Percentiles rank a stretch among this genome's conserved stretches.
Evolutionary conservation across 2,329 filamentous ascomycete genomes (phyloP).

Genomic region (Neofusicoccum kwambonambiense): DNA sequence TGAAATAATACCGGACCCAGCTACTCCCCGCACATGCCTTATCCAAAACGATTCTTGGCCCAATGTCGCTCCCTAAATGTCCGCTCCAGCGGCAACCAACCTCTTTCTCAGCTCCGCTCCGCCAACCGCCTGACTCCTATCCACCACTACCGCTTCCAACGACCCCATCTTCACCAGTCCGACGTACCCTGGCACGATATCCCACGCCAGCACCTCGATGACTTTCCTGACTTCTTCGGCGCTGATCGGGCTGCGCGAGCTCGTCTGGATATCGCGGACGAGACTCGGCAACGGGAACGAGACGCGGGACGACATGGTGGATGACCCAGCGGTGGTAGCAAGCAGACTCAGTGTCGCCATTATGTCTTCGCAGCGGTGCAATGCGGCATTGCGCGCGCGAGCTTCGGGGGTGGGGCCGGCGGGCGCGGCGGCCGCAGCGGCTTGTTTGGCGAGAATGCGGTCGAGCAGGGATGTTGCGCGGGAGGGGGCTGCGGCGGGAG

Average conservation of each 20-base stretch:
- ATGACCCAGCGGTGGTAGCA: slow-evolving; percentile 26
- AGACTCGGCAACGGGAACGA: slow-evolving; percentile 46
- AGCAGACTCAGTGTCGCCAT: slow-evolving; percentile 44
- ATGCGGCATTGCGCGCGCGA: slow-evolving; percentile 46
- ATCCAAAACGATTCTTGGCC: no score
- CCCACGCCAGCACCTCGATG: slow-evolving; percentile 43
- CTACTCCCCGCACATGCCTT: no score
- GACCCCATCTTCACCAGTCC: slow-evolving; percentile 37
- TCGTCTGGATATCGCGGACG: slow-evolving; percentile 44
- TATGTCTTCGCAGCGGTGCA: slow-evolving; percentile 48
- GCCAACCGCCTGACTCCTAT: slow-evolving; percentile 28
- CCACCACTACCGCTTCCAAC: slow-evolving; percentile 46
- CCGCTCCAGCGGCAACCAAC: slow-evolving; percentile 22
- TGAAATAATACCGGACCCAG: no score
- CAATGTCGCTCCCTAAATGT: not conserved
- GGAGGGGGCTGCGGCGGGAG: slow-evolving; percentile 25
- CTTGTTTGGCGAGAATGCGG: slow-evolving; percentile 52
- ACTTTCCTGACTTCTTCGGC: slow-evolving; percentile 45
- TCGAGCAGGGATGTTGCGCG: slow-evolving; percentile 49
- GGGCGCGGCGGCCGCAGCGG: slow-evolving; percentile 36
- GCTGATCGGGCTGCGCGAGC: slow-evolving; percentile 46
- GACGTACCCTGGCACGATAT: slow-evolving; percentile 46
- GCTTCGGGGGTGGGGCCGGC: slow-evolving; percentile 42
- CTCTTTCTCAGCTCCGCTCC: slow-evolving; percentile 34
- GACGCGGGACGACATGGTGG: slow-evolving; percentile 27